Evolutionary conservation across 1,139 yeast genomes (phyloP).

Genomic region (Protomyces inundatus): DNA sequence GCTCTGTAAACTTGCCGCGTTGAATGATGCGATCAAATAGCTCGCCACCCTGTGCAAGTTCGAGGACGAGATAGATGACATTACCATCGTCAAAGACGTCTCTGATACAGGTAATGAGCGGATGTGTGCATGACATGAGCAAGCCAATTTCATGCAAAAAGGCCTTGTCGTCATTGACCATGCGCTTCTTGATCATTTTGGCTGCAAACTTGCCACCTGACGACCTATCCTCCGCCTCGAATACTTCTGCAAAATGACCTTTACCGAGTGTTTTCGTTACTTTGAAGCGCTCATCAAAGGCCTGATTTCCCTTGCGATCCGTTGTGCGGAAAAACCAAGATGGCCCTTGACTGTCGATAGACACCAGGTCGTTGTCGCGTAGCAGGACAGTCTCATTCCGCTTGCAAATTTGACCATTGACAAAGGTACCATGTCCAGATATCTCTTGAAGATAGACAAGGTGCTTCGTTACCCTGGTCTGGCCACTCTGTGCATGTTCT

Average conservation of each 20-base stretch:
- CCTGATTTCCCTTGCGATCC: not conserved
- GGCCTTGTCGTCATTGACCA: slow-evolving; percentile 10
- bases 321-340: slow-evolving; percentile 2
- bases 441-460: slow-evolving; percentile 18
- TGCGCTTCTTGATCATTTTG: slow-evolving; percentile 16
- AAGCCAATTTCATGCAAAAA: slow-evolving; percentile 24
- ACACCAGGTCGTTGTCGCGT: slow-evolving; percentile 9
- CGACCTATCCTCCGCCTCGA: slow-evolving; percentile 1
- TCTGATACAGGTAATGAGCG: slow-evolving; percentile 19
- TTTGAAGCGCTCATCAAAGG: slow-evolving; percentile 17
- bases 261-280: slow-evolving; percentile 7
- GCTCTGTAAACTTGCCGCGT: slow-evolving; percentile 74
- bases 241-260: slow-evolving; percentile 24
- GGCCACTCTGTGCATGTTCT: slow-evolving; percentile 1
- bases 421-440: slow-evolving; percentile 18
- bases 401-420: slow-evolving; percentile 6
- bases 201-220: slow-evolving; percentile 13
- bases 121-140: slow-evolving; percentile 23
- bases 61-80: slow-evolving; percentile 59
- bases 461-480: not conserved
- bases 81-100: slow-evolving; percentile 19
- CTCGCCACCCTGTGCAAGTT: slow-evolving; percentile 75
- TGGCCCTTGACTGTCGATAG: slow-evolving; percentile 2
- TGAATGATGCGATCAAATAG: slow-evolving; percentile 75
- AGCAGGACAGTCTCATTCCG: slow-evolving; percentile 5